phyloP scores from a whole-genome alignment of 192 early-diverging fungal species.

The Dispira parvispora region DNA sequence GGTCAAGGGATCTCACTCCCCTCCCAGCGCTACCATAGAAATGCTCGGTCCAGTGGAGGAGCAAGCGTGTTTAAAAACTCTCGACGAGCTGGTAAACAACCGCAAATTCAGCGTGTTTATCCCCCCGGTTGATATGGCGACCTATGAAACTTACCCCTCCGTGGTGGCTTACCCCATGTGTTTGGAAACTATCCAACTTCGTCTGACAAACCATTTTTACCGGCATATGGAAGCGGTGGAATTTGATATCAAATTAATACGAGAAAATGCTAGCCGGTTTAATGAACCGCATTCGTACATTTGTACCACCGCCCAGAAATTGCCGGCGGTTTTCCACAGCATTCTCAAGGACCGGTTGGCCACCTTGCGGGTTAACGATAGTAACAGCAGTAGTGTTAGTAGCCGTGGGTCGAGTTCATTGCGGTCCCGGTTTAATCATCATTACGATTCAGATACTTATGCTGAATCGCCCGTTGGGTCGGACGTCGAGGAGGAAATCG shows the following conservation, averaged over 20 bases:
- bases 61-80: slow-evolving; percentile 23
- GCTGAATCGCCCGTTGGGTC: not conserved
- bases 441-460: not conserved
- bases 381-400: not conserved
- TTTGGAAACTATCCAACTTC: slow-evolving; percentile 35
- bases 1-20: slow-evolving; percentile 9
- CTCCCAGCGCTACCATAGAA: not conserved
- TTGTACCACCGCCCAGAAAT: slow-evolving; percentile 18
- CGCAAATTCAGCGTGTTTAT: slow-evolving; percentile 39
- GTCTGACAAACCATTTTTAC: slow-evolving; percentile 41
- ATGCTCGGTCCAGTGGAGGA: slow-evolving; percentile 16
- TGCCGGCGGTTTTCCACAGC: slow-evolving; percentile 13
- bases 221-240: slow-evolving; percentile 39
- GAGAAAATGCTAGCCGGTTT: slow-evolving; percentile 45
- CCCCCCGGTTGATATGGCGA: slow-evolving; percentile 37
- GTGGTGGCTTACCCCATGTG: slow-evolving; percentile 56
- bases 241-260: slow-evolving; percentile 48
- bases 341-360: slow-evolving; percentile 3
- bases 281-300: slow-evolving; percentile 36
- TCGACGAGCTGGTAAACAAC: slow-evolving; percentile 21
- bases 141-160: slow-evolving; percentile 42
- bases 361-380: not conserved
- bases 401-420: too few species aligned
- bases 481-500: not conserved
- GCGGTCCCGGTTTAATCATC: not conserved